Percentiles rank a stretch among this genome's conserved stretches.
Conservation (phyloP, 306 rosid species). For the Malus domestica region ASM211411v1 NC_041791.1:20289501-20290000, state of each 20-base stretch:
- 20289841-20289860: conserved; percentile 64
- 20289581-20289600: conserved; percentile 78
- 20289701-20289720: too few species aligned
- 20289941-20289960: conserved; percentile 91
- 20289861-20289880: conserved; percentile 89
- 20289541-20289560: conserved; percentile 99
- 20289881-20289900: conserved; percentile 97
- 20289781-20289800: background rate
- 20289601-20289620: conserved; percentile 99
- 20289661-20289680: background rate
- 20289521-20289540: conserved; percentile 91
- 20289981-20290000: background rate
- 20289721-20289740: too few species aligned
- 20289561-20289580: conserved; percentile 84
- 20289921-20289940: conserved; percentile 87
- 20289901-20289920: conserved; percentile 92
- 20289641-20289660: background rate
- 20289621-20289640: conserved; percentile 44
- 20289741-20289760: background rate
- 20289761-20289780: background rate
- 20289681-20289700: background rate
- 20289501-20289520: conserved; percentile 64
- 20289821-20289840: conserved; percentile 8
- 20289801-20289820: background rate
- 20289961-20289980: conserved; percentile 37